Evolutionary conservation across 2,329 filamentous ascomycete species (phyloP).

Genomic region (Pseudogymnoascus sp.): DNA sequence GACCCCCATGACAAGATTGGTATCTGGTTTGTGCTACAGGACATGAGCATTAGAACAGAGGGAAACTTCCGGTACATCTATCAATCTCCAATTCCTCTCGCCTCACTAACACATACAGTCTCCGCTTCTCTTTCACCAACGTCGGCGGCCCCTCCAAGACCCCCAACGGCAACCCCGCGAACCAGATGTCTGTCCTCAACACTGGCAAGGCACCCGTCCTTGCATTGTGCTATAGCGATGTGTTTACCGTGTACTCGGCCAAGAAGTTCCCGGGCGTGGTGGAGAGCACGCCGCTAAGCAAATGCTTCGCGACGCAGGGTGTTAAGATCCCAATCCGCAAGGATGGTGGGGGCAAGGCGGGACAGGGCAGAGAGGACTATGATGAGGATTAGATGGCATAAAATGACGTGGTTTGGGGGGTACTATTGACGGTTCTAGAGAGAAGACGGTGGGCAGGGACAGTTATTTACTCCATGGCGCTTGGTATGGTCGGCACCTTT

Average conservation of each 20-base stretch:
- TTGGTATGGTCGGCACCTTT: constrained; percentile 1
- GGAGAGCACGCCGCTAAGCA: constrained; percentile 84
- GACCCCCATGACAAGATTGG: constrained; percentile 74
- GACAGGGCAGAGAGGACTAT: not conserved
- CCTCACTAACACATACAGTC: constrained; percentile 30
- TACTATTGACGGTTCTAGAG: not conserved
- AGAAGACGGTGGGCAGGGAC: not conserved
- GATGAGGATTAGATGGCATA: constrained; percentile 1
- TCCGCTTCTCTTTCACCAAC: constrained; percentile 72
- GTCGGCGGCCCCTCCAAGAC: constrained; percentile 49
- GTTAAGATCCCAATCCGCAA: constrained; percentile 97
- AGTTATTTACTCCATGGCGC: not conserved
- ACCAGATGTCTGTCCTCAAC: constrained; percentile 48
- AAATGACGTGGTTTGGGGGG: not conserved
- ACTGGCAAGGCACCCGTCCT: constrained; percentile 71
- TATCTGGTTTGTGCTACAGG: constrained; percentile 95
- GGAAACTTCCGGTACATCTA: constrained; percentile 70
- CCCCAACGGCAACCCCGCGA: constrained; percentile 29
- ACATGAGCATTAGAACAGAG: constrained; percentile 88
- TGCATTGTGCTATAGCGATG: constrained; percentile 76
- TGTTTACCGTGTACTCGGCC: constrained; percentile 88
- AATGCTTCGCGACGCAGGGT: constrained; percentile 84
- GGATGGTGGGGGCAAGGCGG: constrained; percentile 43
- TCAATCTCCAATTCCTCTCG: not conserved
- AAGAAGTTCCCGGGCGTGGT: constrained; percentile 99